Evolutionary conservation across 495 filamentous ascomycete genomes (phyloP).

Genomic region (Ramalina intermedia): DNA sequence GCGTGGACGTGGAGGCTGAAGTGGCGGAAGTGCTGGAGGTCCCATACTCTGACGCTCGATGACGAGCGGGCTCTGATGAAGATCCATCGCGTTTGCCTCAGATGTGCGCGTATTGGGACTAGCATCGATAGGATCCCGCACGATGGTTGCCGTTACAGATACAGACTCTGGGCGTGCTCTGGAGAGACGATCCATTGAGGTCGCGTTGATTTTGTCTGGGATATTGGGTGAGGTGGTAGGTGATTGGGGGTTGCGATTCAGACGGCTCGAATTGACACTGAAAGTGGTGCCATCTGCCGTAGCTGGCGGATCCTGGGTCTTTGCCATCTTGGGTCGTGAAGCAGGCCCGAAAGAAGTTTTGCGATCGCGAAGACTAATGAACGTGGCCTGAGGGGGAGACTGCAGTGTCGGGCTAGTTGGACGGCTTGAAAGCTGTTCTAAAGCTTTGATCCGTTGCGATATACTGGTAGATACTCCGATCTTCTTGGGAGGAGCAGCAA

Average conservation of each 20-base stretch:
- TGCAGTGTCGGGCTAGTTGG: slow-evolving; percentile 23
- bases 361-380: slow-evolving; percentile 25
- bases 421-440: slow-evolving; percentile 55
- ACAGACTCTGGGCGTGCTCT: slow-evolving; percentile 47
- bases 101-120: slow-evolving; percentile 23
- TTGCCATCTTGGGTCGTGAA: too few species aligned
- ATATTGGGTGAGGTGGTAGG: slow-evolving; percentile 15
- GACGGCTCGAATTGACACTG: slow-evolving; percentile 18
- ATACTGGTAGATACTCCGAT: slow-evolving; percentile 77
- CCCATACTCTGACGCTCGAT: slow-evolving; percentile 44
- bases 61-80: slow-evolving; percentile 56
- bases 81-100: slow-evolving; percentile 37
- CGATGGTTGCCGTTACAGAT: slow-evolving; percentile 66
- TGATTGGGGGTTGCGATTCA: slow-evolving; percentile 17
- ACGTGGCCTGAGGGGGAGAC: slow-evolving; percentile 14
- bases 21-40: slow-evolving; percentile 7
- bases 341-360: slow-evolving; percentile 15
- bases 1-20: slow-evolving; percentile 11
- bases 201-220: not conserved
- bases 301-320: slow-evolving; percentile 1
- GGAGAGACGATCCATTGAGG: slow-evolving; percentile 1
- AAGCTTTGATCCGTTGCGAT: slow-evolving; percentile 75
- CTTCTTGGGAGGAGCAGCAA: slow-evolving; percentile 46
- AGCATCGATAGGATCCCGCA: slow-evolving; percentile 39
- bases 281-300: slow-evolving; percentile 14